Percentiles rank a stretch among this genome's conserved stretches.
phyloP scores from a whole-genome alignment of 2,329 filamentous ascomycete genomes.

The Teratosphaeria gauchensis region DNA sequence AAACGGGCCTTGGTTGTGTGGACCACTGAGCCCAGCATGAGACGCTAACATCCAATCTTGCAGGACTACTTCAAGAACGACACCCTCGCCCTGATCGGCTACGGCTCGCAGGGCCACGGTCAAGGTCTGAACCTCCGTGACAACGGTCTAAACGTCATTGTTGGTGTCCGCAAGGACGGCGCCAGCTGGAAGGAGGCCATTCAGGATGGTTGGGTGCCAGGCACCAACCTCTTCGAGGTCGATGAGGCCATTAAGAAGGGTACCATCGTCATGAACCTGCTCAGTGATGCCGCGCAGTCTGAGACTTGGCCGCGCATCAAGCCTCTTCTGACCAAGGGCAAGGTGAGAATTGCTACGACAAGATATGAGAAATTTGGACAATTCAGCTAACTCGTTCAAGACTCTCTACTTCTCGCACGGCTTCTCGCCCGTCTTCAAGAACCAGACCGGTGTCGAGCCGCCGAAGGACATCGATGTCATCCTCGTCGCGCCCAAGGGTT shows the following conservation, averaged over 20 bases:
- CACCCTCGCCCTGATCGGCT: constrained; percentile 96
- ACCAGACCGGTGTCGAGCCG: constrained; percentile 96
- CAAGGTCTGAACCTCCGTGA: constrained; percentile 99
- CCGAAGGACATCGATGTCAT: constrained; percentile 96
- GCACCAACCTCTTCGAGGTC: constrained; percentile 98
- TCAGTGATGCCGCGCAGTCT: constrained; percentile 92
- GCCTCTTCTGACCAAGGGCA: constrained; percentile 96
- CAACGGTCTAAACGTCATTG: constrained; percentile 98
- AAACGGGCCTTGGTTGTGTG: neutral
- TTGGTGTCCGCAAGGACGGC: constrained; percentile 97
- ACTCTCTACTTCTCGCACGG: constrained; percentile 99
- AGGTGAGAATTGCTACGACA: constrained; percentile 50
- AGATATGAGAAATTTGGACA: neutral
- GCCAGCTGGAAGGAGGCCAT: constrained; percentile 96
- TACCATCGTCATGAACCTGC: constrained; percentile 98
- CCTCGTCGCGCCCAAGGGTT: constrained; percentile 98
- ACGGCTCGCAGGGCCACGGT: constrained; percentile 95
- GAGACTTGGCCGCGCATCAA: constrained; percentile 99
- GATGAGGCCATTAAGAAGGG: constrained; percentile 90
- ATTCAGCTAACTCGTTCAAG: constrained; percentile 38
- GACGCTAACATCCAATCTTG: constrained; percentile 10
- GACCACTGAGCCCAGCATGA: neutral
- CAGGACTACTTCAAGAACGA: constrained; percentile 99
- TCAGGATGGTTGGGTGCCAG: constrained; percentile 95
- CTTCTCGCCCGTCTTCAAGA: constrained; percentile 99